These are phyloP conservation scores for Exophiala mesophila DNA, from an alignment of 2,329 filamentous ascomycete species.

Conservation along the genomic window DNA sequence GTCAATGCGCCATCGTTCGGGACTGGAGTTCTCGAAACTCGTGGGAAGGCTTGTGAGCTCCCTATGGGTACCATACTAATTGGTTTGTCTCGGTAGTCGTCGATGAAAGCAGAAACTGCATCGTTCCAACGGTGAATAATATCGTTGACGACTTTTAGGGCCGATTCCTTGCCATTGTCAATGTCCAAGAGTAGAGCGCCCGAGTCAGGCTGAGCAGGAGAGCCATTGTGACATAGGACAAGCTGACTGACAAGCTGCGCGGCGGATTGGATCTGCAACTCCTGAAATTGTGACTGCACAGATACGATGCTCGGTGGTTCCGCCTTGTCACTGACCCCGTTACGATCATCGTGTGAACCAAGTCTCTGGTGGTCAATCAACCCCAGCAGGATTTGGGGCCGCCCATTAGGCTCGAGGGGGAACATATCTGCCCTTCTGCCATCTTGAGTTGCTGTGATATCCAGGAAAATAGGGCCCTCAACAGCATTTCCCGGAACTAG, in stretches of 20 bases:
- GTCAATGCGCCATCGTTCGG: conserved; percentile 6
- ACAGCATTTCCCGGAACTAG: conserved; percentile 4
- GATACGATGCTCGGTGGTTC: conserved; percentile 7
- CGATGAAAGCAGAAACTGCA: conserved; percentile 3
- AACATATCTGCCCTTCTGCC: conserved; percentile 38
- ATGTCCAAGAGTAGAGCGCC: conserved; percentile 8
- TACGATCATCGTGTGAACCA: conserved; percentile 28
- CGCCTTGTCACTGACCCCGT: conserved; percentile 10
- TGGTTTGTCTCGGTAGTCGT: conserved; percentile 15
- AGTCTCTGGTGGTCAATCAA: conserved; percentile 76
- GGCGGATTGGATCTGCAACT: conserved; percentile 3
- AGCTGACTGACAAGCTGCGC: conserved; percentile 16
- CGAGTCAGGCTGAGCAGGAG: neutral
- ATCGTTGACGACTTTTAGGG: conserved; percentile 8
- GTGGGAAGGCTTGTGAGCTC: conserved; percentile 4
- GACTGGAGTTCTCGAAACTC: conserved; percentile 5
- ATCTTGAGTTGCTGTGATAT: conserved; percentile 16
- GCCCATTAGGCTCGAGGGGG: conserved; percentile 86
- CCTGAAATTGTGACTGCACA: conserved; percentile 13
- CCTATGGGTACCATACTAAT: conserved; percentile 21
- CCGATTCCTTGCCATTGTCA: conserved; percentile 6
- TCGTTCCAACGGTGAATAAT: conserved; percentile 5
- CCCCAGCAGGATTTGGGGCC: conserved; percentile 76
- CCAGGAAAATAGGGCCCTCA: conserved; percentile 12
- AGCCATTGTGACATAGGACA: conserved; percentile 7